phyloP scores from a whole-genome alignment of 495 filamentous ascomycete species.

The Penicillium fimorum region DNA sequence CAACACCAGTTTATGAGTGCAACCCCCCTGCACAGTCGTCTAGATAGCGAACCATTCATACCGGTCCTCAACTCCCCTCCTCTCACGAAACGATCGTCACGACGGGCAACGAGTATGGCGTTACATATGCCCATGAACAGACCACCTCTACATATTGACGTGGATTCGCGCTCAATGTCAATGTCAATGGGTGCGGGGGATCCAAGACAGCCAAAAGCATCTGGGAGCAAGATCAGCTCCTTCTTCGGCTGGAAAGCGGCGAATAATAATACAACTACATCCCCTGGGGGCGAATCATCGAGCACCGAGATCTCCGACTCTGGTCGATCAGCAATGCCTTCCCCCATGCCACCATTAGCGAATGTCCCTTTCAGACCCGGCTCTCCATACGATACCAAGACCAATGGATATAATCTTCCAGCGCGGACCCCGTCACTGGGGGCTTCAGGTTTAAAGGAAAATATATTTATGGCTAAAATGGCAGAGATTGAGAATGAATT shows the following conservation, averaged over 20 bases:
- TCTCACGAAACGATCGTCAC: conserved; percentile 15
- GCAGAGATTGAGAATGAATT: conserved; percentile 89
- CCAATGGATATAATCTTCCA: conserved; percentile 38
- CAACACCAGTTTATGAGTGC: conserved; percentile 44
- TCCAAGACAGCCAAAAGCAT: conserved; percentile 54
- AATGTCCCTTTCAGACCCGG: conserved; percentile 39
- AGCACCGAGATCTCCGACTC: conserved; percentile 64
- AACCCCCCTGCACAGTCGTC: conserved; percentile 43
- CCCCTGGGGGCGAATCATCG: conserved; percentile 58
- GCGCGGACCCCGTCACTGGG: conserved; percentile 37
- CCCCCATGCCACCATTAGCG: conserved; percentile 55
- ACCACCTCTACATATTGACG: conserved; percentile 42
- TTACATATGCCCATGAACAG: conserved; percentile 37
- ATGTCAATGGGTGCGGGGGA: conserved; percentile 34
- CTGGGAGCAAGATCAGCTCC: conserved; percentile 60
- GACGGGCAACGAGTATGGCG: conserved; percentile 46
- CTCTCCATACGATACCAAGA: conserved; percentile 44
- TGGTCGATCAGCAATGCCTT: conserved; percentile 57
- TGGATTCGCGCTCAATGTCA: conserved; percentile 34
- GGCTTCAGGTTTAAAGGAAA: conserved; percentile 41
- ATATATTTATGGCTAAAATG: conserved; percentile 52
- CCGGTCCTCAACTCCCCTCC: conserved; percentile 43
- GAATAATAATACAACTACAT: conserved; percentile 34
- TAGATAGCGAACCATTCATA: conserved; percentile 50
- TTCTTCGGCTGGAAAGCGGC: conserved; percentile 67